phyloP scores from a whole-genome alignment of 2,329 filamentous ascomycete species.

The Albophoma yamanashiensis region DNA sequence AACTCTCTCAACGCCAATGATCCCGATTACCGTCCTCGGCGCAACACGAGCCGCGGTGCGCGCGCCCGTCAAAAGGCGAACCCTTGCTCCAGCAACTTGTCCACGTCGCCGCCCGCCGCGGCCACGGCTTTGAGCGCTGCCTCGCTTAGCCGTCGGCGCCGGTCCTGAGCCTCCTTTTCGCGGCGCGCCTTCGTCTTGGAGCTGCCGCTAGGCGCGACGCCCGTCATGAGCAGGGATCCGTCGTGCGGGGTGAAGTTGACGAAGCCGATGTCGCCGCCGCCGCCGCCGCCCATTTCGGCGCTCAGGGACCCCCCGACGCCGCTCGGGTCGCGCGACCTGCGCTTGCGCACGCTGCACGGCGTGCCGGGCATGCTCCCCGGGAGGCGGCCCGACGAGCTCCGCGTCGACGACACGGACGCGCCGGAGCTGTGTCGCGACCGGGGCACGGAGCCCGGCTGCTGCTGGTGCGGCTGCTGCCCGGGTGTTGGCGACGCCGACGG shows the following conservation, averaged over 20 bases:
- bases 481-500: constrained; percentile 30
- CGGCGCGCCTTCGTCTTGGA: constrained; percentile 90
- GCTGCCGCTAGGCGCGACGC: constrained; percentile 83
- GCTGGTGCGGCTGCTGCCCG: constrained; percentile 3
- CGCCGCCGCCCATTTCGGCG: constrained; percentile 10
- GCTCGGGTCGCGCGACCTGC: constrained; percentile 25
- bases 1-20: neutral
- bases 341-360: constrained; percentile 27
- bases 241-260: constrained; percentile 87
- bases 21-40: too few species aligned
- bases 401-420: constrained; percentile 21
- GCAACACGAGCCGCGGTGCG: neutral
- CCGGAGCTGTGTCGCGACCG: constrained; percentile 28
- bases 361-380: constrained; percentile 26
- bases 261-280: constrained; percentile 44
- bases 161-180: constrained; percentile 79
- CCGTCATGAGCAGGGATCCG: constrained; percentile 67
- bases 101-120: constrained; percentile 59
- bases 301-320: neutral
- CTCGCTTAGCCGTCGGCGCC: constrained; percentile 56
- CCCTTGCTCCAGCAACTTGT: constrained; percentile 39
- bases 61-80: constrained; percentile 27
- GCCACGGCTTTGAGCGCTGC: constrained; percentile 58
- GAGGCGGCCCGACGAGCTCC: constrained; percentile 23
- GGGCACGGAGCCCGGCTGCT: constrained; percentile 4